Evolutionary conservation across 345 rosid species (phyloP).

Genomic region (Eucalyptus polybractea): DNA sequence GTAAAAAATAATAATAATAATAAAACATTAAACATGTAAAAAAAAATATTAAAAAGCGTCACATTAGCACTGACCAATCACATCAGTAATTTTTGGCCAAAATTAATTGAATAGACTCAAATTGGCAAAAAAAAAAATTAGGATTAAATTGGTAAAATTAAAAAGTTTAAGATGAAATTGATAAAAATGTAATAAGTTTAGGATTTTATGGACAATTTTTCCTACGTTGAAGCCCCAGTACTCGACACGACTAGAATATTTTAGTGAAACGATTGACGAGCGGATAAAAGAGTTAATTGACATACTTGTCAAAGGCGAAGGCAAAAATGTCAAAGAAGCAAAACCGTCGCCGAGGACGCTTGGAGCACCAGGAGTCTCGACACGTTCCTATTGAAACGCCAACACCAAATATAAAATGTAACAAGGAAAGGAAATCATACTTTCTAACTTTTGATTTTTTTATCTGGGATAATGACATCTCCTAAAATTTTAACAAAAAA

Average conservation of each 20-base stretch:
- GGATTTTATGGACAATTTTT: no score
- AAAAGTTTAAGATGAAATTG: accelerated
- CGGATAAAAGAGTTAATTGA: background rate
- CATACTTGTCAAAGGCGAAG: background rate
- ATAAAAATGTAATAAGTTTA: no score
- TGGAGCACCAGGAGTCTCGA: background rate
- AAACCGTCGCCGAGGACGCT: background rate
- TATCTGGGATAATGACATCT: background rate
- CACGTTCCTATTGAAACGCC: background rate
- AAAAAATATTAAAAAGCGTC: no score
- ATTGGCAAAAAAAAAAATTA: no score
- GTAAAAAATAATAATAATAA: no score
- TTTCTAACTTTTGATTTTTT: background rate
- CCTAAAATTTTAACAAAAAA: background rate
- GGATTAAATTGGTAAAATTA: accelerated
- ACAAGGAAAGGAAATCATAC: background rate
- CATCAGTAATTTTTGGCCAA: accelerated
- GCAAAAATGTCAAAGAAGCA: background rate
- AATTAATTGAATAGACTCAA: no score
- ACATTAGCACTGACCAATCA: accelerated
- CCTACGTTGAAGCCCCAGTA: background rate
- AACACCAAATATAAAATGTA: background rate
- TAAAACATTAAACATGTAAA: no score
- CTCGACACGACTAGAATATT: background rate
- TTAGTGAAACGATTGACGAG: background rate